Conservation (phyloP, 108 stramenopile genomes). For the Nitzschia putrida region DNA sequence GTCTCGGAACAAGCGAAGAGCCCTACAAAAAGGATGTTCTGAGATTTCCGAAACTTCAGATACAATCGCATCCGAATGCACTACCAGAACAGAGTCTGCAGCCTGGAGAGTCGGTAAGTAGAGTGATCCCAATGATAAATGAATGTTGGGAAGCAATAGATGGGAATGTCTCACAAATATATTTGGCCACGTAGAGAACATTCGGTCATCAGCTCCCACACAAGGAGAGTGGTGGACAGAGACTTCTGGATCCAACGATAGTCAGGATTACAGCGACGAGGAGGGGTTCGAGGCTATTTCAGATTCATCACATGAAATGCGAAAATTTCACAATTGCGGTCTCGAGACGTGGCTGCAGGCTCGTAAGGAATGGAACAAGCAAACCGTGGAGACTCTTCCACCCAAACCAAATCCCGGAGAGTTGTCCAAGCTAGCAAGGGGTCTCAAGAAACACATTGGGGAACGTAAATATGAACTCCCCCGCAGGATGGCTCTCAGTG, state of each 20-base stretch:
- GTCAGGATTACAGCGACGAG: neutral
- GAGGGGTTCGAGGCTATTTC: slow-evolving; percentile 13
- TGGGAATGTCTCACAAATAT: neutral
- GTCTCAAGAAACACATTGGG: slow-evolving; percentile 26
- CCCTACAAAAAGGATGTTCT: slow-evolving; percentile 16
- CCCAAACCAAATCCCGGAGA: slow-evolving; percentile 16
- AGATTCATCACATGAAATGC: neutral
- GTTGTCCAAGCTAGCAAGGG: slow-evolving; percentile 14
- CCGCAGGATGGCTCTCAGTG: slow-evolving; percentile 30
- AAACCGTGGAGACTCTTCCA: slow-evolving; percentile 31
- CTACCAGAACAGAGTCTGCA: slow-evolving; percentile 9
- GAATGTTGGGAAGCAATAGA: neutral
- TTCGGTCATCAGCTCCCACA: slow-evolving; percentile 25
- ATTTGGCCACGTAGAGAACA: slow-evolving; percentile 25
- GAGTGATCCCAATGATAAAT: neutral
- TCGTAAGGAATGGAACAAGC: slow-evolving; percentile 36
- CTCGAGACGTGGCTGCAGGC: slow-evolving; percentile 40
- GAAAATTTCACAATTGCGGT: slow-evolving; percentile 46
- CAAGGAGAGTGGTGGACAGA: slow-evolving; percentile 35
- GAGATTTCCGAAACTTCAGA: slow-evolving; percentile 23
- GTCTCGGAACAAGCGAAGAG: slow-evolving; percentile 25
- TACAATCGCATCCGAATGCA: slow-evolving; percentile 6
- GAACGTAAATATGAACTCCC: slow-evolving; percentile 40
- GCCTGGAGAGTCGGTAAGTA: slow-evolving; percentile 41
- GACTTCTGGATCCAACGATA: neutral